Base-by-base conservation (phyloP, 306 rosid species). In the Astragalus glycyphyllos region DNA sequence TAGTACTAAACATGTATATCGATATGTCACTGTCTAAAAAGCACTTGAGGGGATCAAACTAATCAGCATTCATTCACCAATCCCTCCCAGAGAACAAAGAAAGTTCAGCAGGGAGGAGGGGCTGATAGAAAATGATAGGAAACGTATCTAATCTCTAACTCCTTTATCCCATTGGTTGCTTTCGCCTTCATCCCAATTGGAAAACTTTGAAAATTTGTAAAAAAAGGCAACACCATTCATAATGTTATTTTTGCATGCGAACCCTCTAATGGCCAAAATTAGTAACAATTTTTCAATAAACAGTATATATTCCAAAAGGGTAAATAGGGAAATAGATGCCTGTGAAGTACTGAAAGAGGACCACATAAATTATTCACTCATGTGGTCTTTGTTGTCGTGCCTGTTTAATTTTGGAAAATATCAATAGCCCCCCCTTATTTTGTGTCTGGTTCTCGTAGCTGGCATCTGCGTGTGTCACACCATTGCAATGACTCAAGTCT, bases 111-210 rank as follows among this genome's bases (percentile, higher is more conserved):
- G 49, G 68, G 67, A 34, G 66, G 68, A 71, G 31, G 20, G n/a
- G 11, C 48, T 7, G 7, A 74, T 47, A 35, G 80, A 46, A 79
- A 69, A 62, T 42, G 71, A 49, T 59, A 72, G 58, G 62, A 58
- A 58, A 12, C 41, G 50, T 46, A 60, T 65, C 72, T n/a, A 47
- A 56, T 55, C 29, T 65, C 66, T 77, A 63, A 70, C 72, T 47
- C 65, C 47, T 59, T 38, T 66, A 26, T 50, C 57, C 23, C 11
- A 32, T 37, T 10, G 58, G 38, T 68, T 51, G 46, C 67, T 67
- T 60, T 65, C 42, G 15, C 66, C 71, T 72, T 66, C 42, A 61
- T 44, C 11, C 53, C 32, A 69, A 53, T 61, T 51, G 44, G 35
- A 69, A 53, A 53, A 17, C 34, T 32, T 50, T 61, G 59, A 69